Evolutionary conservation across 73 alveolate species (phyloP).

Genomic region (Paramecium sonneborni): DNA sequence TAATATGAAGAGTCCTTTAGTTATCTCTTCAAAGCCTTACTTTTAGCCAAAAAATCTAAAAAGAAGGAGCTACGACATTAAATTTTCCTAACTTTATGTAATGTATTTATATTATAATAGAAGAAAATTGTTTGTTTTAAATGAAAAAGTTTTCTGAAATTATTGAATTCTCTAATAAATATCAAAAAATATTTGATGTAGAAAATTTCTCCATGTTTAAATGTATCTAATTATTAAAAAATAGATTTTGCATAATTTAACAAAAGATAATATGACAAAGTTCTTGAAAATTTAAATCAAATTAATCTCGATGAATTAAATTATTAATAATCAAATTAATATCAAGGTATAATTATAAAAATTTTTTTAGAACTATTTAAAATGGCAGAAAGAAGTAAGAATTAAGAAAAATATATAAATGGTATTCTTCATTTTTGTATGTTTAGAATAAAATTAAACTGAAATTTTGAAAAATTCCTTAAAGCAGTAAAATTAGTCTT

Average conservation of each 20-base stretch:
- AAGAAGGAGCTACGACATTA: background rate
- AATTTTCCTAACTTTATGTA: background rate
- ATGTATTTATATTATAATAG: background rate
- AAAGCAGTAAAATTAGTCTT: background rate
- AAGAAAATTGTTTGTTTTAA: background rate
- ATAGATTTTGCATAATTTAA: background rate
- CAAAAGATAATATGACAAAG: background rate
- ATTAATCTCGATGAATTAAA: background rate
- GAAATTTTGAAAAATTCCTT: background rate
- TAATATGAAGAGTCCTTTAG: background rate
- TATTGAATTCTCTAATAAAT: background rate
- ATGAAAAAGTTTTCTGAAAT: background rate
- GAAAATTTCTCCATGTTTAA: background rate
- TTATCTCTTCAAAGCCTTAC: background rate
- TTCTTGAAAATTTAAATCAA: background rate
- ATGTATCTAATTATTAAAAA: background rate
- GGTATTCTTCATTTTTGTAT: too few relatives aligned
- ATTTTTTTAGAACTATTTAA: background rate
- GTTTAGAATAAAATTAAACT: too few relatives aligned
- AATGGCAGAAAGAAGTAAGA: background rate
- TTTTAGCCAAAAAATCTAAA: background rate
- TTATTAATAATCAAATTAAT: background rate
- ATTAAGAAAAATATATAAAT: background rate
- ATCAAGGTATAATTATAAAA: background rate
- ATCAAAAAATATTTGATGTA: background rate